Base-by-base conservation (phyloP, 2,329 filamentous ascomycete species). In the Trichoderma polysporum region DNA sequence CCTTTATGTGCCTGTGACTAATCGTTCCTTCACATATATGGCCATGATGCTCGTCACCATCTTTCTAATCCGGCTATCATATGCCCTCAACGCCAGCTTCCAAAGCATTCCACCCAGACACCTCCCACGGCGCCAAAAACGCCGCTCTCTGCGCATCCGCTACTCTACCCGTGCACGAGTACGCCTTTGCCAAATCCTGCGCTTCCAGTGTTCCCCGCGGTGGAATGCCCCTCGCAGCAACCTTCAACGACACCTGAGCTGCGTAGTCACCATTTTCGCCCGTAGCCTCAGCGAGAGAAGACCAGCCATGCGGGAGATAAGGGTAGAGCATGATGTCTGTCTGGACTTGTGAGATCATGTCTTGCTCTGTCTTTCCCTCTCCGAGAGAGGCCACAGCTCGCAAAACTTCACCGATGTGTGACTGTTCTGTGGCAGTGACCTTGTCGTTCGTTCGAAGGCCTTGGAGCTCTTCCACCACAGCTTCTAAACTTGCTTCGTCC, bases 311-410 rank as follows among this genome's bases (percentile, higher is more conserved):
- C 0, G 93, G 88, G 67, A 93, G 85, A 67, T 90, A 84, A 0
- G 95, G 95, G 57, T 91, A 86, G 25, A 97, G 84, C 86, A 97
- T 90, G 19, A 97, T 86, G 64, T 93, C 90, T 17, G 84, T 87
- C 73, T 92, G 89, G 0, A 91, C 86, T 78, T 95, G 90, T 1
- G 85, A 81, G 39, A 88, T 75, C 50, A 86, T 80, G 62, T 85
- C 82, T 58, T 84, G 79, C 41, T 85, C 81, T 1, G 81, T 79
- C 22, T 80, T 78, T 31, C 79, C 79, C 37, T 84, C 79, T 6
- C 82, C 82, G 22, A 91, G 78, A 4, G 85, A 82, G 1, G 91
- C 90, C 19, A 97, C 89, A 0, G 89, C 89, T n/a, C 89, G 85
- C 22, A 97, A 81, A 1, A 98, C 84, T 73, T 90, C 88, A 64